phyloP scores from a whole-genome alignment of 768 basidiomycete genomes.

The Phlegmacium glaucopus region DNA sequence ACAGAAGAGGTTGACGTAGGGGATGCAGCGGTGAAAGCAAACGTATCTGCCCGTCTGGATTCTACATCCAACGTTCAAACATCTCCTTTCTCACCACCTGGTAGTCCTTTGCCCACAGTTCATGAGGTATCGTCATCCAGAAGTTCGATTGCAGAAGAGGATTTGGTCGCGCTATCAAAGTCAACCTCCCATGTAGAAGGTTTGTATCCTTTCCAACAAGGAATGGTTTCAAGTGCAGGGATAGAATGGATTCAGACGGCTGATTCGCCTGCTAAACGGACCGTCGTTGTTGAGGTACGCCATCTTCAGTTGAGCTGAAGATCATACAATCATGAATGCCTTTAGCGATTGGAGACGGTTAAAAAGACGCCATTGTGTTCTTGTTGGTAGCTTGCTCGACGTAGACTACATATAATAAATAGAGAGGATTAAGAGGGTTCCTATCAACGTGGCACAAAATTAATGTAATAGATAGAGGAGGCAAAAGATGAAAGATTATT shows the following conservation, averaged over 20 bases:
- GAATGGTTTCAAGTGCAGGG: constrained; percentile 28
- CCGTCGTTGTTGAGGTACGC: constrained; percentile 71
- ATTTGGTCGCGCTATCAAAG: constrained; percentile 71
- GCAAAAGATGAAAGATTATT: too few species aligned
- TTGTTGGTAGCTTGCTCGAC: constrained; percentile 51
- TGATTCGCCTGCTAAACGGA: constrained; percentile 44
- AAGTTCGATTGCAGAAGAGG: constrained; percentile 64
- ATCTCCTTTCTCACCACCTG: constrained; percentile 55
- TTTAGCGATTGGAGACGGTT: constrained; percentile 71
- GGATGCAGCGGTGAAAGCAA: constrained; percentile 19
- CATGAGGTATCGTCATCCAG: constrained; percentile 51
- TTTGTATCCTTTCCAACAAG: constrained; percentile 32
- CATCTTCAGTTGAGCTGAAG: background rate
- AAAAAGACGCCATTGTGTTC: constrained; percentile 66
- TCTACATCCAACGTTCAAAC: constrained; percentile 30
- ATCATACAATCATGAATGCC: background rate
- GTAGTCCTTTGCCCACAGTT: constrained; percentile 57
- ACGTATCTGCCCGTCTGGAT: constrained; percentile 8
- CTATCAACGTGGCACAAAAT: constrained; percentile 2
- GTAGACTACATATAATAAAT: constrained; percentile 21
- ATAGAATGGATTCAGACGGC: constrained; percentile 46
- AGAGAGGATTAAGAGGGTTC: too few species aligned
- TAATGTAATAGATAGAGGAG: background rate
- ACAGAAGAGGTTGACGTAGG: constrained; percentile 62
- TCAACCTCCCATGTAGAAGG: constrained; percentile 70